Base-by-base conservation (phyloP, 495 filamentous ascomycete species). In the Xylaria grammica region DNA sequence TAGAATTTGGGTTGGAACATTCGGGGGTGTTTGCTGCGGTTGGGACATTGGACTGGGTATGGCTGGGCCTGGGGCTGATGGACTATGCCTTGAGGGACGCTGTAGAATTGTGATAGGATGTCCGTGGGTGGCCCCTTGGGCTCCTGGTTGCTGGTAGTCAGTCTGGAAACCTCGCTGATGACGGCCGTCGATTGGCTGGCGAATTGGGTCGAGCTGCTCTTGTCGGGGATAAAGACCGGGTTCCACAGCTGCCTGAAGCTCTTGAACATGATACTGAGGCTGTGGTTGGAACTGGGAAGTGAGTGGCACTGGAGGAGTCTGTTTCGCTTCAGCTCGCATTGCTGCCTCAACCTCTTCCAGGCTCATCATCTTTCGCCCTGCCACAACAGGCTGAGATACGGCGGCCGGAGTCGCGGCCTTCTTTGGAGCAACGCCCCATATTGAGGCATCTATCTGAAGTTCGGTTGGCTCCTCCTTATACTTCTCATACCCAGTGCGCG, bases 321-420 rank as follows among this genome's bases (percentile, higher is more conserved):
- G 67, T 67, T 87, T 86, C 20, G 83, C 76, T 69, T 92, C 90
- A 13, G 86, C 83, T 40, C 92, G 87, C 83, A 99, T 91, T 68
- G 93, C 88, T 36, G 95, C 96, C 79, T 99, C 95, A 17, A 99
- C 95, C 76, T 98, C 95, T 73, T 98, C 95, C 63, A 99, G 72
- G 69, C 92, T 97, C 89, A 99, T 87, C 83, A 98, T 91, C 79
- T 93, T 97, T 71, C 86, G 89, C n/a, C 81, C 70, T 49, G 79
- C 74, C 17, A 76, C 52, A 36, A 75, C 65, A 19, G 68, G 40
- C 10, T 74, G 68, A 19, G 60, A 13, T 34, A 58, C 58, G 24
- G 75, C 50, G 53, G 76, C 48, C n/a, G 74, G 67, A 40, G 78
- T 72, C 30, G 80, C 77, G 0, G 75, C 65, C 69, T 88, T 85